phyloP scores from a whole-genome alignment of 2,329 filamentous ascomycete species.

The Penicillium brasilianum region DNA sequence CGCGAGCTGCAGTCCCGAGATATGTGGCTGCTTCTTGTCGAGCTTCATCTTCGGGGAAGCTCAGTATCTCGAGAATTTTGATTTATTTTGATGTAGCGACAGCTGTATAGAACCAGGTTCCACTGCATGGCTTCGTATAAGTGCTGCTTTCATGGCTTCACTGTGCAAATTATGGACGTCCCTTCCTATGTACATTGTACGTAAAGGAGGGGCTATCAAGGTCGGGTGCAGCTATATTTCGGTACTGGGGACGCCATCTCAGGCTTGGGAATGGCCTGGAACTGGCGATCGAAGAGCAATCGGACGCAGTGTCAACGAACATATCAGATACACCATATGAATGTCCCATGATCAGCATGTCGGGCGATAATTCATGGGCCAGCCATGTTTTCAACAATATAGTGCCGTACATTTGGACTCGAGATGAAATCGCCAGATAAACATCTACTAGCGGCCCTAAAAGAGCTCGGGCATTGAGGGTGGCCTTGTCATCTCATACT shows the following conservation, averaged over 20 bases:
- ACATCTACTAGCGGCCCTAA: too few relatives aligned
- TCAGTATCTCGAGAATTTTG: not conserved
- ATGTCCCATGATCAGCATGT: too few relatives aligned
- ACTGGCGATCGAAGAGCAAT: not conserved
- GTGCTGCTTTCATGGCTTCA: not conserved
- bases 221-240: not conserved
- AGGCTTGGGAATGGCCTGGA: not conserved
- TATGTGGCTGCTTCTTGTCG: not conserved
- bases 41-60: not conserved
- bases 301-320: not conserved
- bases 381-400: too few relatives aligned
- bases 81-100: not conserved
- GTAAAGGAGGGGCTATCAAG: not conserved
- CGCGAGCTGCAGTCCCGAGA: not conserved
- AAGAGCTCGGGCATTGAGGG: too few relatives aligned
- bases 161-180: not conserved
- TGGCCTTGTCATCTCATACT: too few relatives aligned
- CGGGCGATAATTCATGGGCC: too few relatives aligned
- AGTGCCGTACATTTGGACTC: too few relatives aligned
- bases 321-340: not conserved
- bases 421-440: too few relatives aligned
- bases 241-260: not conserved
- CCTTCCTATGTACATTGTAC: not conserved
- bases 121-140: not conserved
- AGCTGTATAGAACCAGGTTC: not conserved